phyloP scores from a whole-genome alignment of 371 early-diverging fungal genomes.

The Rhizopus microsporus region DNA sequence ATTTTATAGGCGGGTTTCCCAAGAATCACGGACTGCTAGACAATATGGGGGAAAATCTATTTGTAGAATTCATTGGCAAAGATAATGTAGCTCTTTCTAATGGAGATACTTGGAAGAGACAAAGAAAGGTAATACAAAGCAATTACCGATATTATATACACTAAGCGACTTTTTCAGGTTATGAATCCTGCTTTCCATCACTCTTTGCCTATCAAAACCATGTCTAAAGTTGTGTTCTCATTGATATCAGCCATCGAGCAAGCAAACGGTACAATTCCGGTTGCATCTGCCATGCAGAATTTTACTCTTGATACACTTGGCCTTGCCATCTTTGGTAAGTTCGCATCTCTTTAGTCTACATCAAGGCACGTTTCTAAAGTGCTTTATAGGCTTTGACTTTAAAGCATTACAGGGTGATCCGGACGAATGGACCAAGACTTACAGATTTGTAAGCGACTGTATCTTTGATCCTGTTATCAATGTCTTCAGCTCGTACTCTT shows the following conservation, averaged over 20 bases:
- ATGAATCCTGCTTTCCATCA: conserved; percentile 47
- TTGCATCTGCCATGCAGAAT: conserved; percentile 17
- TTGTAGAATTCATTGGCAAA: conserved; percentile 5
- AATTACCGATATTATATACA: not conserved
- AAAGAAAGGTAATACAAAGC: conserved; percentile 3
- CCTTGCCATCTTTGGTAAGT: conserved; percentile 35
- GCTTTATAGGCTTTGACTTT: conserved; percentile 28
- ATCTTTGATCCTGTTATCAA: conserved; percentile 19
- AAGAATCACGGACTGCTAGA: conserved; percentile 3
- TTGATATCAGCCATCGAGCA: conserved; percentile 26
- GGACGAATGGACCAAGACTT: conserved; percentile 20
- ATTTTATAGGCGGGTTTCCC: conserved; percentile 4
- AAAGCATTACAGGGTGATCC: conserved; percentile 20
- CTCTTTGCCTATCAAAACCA: conserved; percentile 32
- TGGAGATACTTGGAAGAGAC: conserved; percentile 2
- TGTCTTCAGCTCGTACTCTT: conserved; percentile 26
- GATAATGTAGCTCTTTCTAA: not conserved
- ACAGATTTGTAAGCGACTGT: conserved; percentile 12
- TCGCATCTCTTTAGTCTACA: too few species aligned
- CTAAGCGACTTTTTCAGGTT: conserved; percentile 11
- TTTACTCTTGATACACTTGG: conserved; percentile 43
- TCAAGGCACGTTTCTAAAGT: too few species aligned
- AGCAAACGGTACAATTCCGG: conserved; percentile 6
- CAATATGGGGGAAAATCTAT: conserved; percentile 4
- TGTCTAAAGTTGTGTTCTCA: conserved; percentile 22